Percentiles rank a stretch among this genome's conserved stretches.
Conservation (phyloP, 306 rosid species). For the Hippophae rhamnoides region DNA sequence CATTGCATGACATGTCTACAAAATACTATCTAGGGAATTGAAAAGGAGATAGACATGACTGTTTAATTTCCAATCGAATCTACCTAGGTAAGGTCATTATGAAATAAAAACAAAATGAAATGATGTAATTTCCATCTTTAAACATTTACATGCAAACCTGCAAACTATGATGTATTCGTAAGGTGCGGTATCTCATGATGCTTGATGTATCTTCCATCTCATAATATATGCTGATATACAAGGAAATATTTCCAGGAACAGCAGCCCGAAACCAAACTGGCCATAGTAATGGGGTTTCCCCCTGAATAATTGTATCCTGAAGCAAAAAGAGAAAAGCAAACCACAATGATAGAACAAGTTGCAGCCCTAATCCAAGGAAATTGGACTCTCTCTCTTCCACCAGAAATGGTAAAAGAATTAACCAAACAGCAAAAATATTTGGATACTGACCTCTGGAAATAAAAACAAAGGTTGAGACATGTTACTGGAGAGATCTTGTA, state of each 20-base stretch:
- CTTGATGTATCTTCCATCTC: constrained; percentile 70
- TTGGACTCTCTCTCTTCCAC: too few relatives aligned
- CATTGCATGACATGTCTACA: neutral
- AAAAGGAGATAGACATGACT: neutral
- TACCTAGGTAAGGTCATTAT: neutral
- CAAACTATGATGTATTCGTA: constrained; percentile 71
- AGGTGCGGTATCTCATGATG: constrained; percentile 68
- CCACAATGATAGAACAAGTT: constrained; percentile 22
- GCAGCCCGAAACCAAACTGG: constrained; percentile 99
- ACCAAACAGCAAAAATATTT: constrained; percentile 11
- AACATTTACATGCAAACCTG: constrained; percentile 50
- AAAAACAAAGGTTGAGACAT: constrained; percentile 47
- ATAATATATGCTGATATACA: constrained; percentile 73
- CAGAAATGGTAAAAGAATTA: neutral
- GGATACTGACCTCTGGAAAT: constrained; percentile 75
- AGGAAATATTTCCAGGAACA: constrained; percentile 69
- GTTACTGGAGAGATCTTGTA: constrained; percentile 23
- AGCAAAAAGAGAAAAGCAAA: constrained; percentile 14
- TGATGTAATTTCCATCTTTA: constrained; percentile 15
- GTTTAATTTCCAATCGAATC: neutral
- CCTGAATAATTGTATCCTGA: constrained; percentile 65
- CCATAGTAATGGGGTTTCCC: constrained; percentile 62
- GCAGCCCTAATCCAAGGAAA: constrained; percentile 3
- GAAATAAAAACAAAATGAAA: neutral
- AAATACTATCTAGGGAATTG: neutral